Evolutionary conservation across 805 yeast species (phyloP).

Genomic region (Cyberlindnera samutprakarnensis): DNA sequence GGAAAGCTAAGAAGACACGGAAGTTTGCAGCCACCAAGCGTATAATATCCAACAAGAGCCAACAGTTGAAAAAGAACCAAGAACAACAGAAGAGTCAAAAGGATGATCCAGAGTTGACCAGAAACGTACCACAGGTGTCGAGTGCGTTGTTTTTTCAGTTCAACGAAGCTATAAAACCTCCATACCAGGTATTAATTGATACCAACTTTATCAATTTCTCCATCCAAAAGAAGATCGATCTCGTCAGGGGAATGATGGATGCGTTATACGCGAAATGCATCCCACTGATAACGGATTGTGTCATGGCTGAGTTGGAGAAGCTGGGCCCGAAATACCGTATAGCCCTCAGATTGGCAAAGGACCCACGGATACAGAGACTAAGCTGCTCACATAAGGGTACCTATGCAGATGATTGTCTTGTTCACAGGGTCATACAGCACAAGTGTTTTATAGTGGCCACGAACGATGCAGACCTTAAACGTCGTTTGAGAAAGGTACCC

Average conservation of each 20-base stretch:
- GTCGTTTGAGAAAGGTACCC: constrained; percentile 91
- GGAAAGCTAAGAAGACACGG: constrained; percentile 94
- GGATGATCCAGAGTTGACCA: constrained; percentile 72
- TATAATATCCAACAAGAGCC: constrained; percentile 66
- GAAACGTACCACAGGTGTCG: constrained; percentile 85
- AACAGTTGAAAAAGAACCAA: constrained; percentile 37
- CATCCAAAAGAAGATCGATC: constrained; percentile 90
- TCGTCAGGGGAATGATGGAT: constrained; percentile 97
- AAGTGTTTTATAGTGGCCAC: constrained; percentile 97
- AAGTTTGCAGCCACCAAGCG: constrained; percentile 92
- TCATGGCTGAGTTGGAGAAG: constrained; percentile 95
- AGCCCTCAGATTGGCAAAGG: constrained; percentile 87
- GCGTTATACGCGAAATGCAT: constrained; percentile 89
- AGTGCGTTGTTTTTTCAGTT: constrained; percentile 92
- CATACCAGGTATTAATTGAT: constrained; percentile 92
- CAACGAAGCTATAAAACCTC: constrained; percentile 94
- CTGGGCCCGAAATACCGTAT: constrained; percentile 92
- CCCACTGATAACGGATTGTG: constrained; percentile 95
- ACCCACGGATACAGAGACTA: constrained; percentile 81
- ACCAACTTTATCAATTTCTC: constrained; percentile 96
- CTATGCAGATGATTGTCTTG: constrained; percentile 97
- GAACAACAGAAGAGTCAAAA: constrained; percentile 32
- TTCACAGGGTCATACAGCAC: constrained; percentile 88
- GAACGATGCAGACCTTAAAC: constrained; percentile 92
- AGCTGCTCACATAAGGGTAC: constrained; percentile 93